A percentile compares a stretch with the other conserved stretches of the same genome.
Evolutionary conservation across 176 grass and related monocot species (phyloP).

Genomic region (Oryza brachyantha): DNA sequence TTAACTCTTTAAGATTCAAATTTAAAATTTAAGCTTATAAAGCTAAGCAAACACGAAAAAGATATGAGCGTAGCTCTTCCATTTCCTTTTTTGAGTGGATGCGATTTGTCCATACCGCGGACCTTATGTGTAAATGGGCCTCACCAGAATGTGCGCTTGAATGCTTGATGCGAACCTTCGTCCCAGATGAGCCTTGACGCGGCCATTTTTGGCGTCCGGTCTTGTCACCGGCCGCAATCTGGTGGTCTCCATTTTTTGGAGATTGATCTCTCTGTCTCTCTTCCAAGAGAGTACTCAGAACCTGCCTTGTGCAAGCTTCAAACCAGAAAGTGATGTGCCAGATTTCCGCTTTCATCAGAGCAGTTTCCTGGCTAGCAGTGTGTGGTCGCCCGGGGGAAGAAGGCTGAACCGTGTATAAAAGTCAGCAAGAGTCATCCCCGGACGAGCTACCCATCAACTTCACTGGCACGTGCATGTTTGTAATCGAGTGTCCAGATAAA

Average conservation of each 20-base stretch:
- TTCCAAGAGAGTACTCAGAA: not conserved
- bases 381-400: not conserved
- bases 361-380: not conserved
- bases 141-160: not conserved
- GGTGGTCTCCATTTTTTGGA: not conserved
- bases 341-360: not conserved
- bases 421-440: not conserved
- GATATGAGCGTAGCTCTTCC: no score
- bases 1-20: no score
- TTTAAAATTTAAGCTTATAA: no score
- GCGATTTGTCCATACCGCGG: no score
- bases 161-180: not conserved
- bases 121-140: not conserved
- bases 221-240: not conserved
- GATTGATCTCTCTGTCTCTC: not conserved
- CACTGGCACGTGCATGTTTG: not conserved
- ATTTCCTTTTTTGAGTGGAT: no score
- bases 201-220: not conserved
- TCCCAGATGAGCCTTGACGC: not conserved
- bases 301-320: not conserved
- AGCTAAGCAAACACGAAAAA: no score
- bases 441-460: not conserved
- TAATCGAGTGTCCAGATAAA: not conserved
- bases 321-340: not conserved
- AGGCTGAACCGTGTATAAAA: not conserved